Percentiles rank a stretch among this genome's conserved stretches.
Conservation (phyloP, 2,329 filamentous ascomycete species). For the Herpotrichia juniperi region DNA sequence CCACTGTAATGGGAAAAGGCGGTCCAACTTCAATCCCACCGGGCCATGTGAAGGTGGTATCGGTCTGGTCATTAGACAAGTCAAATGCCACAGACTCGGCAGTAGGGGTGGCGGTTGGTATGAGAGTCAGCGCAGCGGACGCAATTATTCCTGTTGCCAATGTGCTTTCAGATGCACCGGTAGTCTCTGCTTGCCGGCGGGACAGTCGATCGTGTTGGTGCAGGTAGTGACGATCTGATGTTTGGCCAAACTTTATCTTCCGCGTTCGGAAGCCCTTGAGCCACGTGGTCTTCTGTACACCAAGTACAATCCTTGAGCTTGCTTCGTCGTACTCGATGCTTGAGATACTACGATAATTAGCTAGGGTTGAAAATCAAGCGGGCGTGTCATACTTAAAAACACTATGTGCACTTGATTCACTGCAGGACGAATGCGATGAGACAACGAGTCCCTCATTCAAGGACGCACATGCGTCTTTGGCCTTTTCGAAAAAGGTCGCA, state of each 20-base stretch:
- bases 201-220: conserved; percentile 7
- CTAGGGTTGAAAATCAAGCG: not conserved
- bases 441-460: conserved; percentile 3
- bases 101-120: conserved; percentile 3
- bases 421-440: conserved; percentile 8
- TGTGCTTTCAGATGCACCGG: not conserved
- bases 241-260: conserved; percentile 6
- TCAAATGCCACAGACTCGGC: conserved; percentile 6
- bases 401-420: conserved; percentile 4
- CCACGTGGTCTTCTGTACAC: not conserved
- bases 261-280: not conserved
- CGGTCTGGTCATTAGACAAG: not conserved
- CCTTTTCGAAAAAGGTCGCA: not conserved
- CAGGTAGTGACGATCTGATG: conserved; percentile 2
- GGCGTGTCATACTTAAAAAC: conserved; percentile 3
- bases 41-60: conserved; percentile 6
- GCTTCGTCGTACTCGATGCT: not conserved
- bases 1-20: conserved; percentile 1
- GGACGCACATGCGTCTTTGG: not conserved
- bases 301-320: not conserved
- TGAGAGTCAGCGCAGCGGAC: not conserved
- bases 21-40: not conserved
- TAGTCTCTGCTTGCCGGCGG: too few relatives aligned
- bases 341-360: not conserved
- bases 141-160: not conserved